Percentiles rank a stretch among this genome's conserved stretches.
Evolutionary conservation across 179 eudicot genomes (phyloP).

Genomic region (Silene vulgaris): DNA sequence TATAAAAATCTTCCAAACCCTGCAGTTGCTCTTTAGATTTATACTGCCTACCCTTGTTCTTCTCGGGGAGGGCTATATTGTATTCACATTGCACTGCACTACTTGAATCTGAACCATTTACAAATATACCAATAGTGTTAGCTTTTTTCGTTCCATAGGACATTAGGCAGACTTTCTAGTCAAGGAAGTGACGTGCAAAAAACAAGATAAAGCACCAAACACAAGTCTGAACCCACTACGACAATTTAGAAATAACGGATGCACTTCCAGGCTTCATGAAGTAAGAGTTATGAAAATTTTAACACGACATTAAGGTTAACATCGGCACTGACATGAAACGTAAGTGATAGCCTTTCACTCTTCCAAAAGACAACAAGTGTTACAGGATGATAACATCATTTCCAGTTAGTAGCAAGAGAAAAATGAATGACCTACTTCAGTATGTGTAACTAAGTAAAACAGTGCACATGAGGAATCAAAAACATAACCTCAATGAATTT

Average conservation of each 20-base stretch:
- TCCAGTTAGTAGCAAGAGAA: neutral
- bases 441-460: neutral
- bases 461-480: neutral
- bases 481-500: neutral
- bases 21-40: constrained; percentile 79
- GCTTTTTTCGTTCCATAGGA: neutral
- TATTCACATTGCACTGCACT: constrained; percentile 54
- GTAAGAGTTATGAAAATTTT: neutral
- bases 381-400: neutral
- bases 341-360: too few relatives aligned
- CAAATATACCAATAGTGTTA: neutral
- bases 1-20: constrained; percentile 71
- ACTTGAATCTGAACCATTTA: constrained; percentile 32
- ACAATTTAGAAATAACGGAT: neutral
- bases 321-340: neutral
- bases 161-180: neutral
- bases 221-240: constrained; percentile 5
- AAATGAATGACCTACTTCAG: neutral
- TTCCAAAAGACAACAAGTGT: neutral
- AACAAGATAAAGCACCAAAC: neutral
- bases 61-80: constrained; percentile 52
- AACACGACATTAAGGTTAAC: neutral
- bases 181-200: neutral
- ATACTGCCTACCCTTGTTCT: constrained; percentile 61
- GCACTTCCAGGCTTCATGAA: neutral